Base-by-base conservation (phyloP, 495 filamentous ascomycete species). In the Aspergillus nidulans region DNA sequence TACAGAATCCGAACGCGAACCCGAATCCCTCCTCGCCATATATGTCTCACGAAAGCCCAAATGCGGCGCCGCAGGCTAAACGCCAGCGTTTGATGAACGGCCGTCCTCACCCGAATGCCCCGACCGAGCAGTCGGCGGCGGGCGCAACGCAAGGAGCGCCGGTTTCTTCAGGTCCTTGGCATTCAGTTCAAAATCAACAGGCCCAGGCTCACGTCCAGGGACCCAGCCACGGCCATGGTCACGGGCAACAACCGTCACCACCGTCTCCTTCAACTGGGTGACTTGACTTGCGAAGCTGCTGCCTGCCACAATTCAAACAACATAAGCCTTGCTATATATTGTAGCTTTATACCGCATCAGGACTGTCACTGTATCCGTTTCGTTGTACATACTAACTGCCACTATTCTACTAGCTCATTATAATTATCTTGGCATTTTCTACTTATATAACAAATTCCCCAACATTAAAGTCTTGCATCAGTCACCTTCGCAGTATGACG, bases 61-160 rank as follows among this genome's bases (percentile, higher is more conserved):
- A 48, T 21, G 24, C 59, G n/a, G 59, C 57, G 8, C 65, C 65
- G 7, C 70, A 69, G 16, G 59, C 64, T 6, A 77, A 77, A 60
- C 70, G 75, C 13, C 69, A 66, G 16, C 69, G 73, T 4, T 57
- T 77, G 32, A 77, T 73, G 68, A 77, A 77, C 51, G 73, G 75
- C 19, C 64, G 69, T 1, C 67, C 69, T 32, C 30, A 36, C 18
- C 5, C 24, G 44, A 46, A 46, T 46, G 15, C 25, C 36, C 5
- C 36, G 3, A n/a, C 2, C 12, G 36, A 39, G 3, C 36, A 16
- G n/a, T 36, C 32, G 4, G n/a, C 26, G 5, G 26, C 36, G n/a
- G 36, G 2, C 36, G n/a, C 36, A 4, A 18, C n/a, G 8, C 36
- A 39, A 16, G 36, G 36, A 13, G 36, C 15, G 3, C 2, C 8